phyloP scores from a whole-genome alignment of 2,329 filamentous ascomycete species.

The Alternaria novae-zelandiae region DNA sequence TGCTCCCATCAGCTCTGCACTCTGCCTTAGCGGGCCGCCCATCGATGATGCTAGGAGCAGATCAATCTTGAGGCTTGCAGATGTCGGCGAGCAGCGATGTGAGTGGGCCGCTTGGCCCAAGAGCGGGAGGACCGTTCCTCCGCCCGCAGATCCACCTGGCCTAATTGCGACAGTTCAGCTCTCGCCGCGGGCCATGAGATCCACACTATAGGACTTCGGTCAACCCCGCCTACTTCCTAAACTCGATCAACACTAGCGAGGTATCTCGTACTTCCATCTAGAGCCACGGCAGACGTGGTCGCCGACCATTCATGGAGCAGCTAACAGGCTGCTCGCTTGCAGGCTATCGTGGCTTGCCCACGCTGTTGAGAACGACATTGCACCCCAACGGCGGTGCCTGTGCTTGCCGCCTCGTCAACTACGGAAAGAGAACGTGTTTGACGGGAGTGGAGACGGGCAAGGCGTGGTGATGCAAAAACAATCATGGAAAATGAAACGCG shows the following conservation, averaged over 20 bases:
- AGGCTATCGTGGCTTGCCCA: background rate
- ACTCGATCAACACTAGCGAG: background rate
- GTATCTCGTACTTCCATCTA: background rate
- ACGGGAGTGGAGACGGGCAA: background rate
- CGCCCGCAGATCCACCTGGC: constrained; percentile 3
- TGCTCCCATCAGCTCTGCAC: constrained; percentile 1
- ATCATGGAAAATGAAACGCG: background rate
- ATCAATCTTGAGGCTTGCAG: constrained; percentile 4
- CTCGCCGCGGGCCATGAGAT: background rate
- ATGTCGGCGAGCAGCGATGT: constrained; percentile 3
- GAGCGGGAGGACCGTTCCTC: constrained; percentile 11
- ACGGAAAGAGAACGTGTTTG: background rate
- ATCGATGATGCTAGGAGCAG: constrained; percentile 9
- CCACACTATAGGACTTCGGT: background rate
- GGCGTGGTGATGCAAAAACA: background rate
- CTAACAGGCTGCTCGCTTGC: background rate
- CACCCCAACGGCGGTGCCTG: background rate
- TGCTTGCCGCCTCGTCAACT: background rate
- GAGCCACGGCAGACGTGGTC: background rate
- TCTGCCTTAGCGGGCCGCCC: constrained; percentile 3
- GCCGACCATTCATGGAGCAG: background rate
- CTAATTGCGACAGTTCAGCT: background rate
- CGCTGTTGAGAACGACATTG: background rate
- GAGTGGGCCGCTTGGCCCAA: constrained; percentile 1
- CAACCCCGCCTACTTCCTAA: background rate